Conservation (phyloP, 352 stramenopile species). For the Plasmopara viticola region DNA sequence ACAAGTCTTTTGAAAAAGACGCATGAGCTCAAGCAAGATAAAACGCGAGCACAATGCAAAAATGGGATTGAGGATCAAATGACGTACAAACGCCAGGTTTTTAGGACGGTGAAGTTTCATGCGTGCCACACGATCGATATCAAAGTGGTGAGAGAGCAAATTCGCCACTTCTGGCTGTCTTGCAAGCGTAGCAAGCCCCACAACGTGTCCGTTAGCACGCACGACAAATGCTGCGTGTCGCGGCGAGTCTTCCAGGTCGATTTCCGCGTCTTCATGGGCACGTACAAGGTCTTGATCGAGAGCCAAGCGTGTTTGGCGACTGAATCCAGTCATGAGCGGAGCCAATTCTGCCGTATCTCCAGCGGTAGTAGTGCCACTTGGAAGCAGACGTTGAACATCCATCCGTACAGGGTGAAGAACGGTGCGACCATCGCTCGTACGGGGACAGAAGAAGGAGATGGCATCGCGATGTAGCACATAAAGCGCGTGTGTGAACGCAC, state of each 20-base stretch:
- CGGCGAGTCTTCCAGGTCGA: constrained; percentile 65
- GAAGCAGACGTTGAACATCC: constrained; percentile 27
- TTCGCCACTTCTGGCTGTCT: constrained; percentile 42
- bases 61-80: constrained; percentile 71
- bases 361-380: neutral
- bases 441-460: constrained; percentile 47
- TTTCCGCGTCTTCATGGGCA: constrained; percentile 47
- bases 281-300: constrained; percentile 32
- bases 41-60: constrained; percentile 54
- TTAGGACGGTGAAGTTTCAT: constrained; percentile 64
- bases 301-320: constrained; percentile 23
- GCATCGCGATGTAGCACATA: constrained; percentile 53
- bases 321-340: constrained; percentile 15
- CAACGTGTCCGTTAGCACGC: constrained; percentile 34
- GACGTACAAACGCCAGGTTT: constrained; percentile 53
- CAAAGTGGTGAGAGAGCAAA: constrained; percentile 51
- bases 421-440: constrained; percentile 15
- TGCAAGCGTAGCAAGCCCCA: constrained; percentile 39
- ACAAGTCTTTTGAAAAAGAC: constrained; percentile 62
- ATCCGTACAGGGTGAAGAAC: constrained; percentile 34
- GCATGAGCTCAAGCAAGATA: constrained; percentile 78
- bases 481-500: constrained; percentile 49
- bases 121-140: constrained; percentile 58
- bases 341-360: constrained; percentile 13
- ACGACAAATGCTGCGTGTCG: constrained; percentile 53